A percentile compares a stretch with the other conserved stretches of the same genome.
These are phyloP conservation scores for Escallonia herrerae DNA, from an alignment of 129 eudicot species.

Conservation along the genomic window DNA sequence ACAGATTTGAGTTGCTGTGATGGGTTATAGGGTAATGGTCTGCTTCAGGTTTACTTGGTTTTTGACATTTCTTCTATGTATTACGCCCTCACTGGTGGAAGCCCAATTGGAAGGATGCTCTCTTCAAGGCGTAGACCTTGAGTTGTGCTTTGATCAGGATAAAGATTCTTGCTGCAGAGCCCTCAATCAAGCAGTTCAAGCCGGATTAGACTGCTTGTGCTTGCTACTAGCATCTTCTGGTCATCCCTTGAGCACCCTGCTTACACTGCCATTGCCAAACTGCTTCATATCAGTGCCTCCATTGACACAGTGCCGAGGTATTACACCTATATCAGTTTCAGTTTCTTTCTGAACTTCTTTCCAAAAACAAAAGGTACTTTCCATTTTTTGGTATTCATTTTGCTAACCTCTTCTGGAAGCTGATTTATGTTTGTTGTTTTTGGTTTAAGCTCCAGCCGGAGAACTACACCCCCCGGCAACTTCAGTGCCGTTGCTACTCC, in stretches of 20 bases:
- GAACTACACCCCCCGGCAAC: background rate
- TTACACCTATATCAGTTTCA: background rate
- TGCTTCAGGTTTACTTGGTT: slow-evolving; percentile 2
- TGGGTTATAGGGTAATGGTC: background rate
- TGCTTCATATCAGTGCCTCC: slow-evolving; percentile 31
- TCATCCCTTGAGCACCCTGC: slow-evolving; percentile 14
- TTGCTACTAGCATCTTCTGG: slow-evolving; percentile 11
- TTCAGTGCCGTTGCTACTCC: background rate
- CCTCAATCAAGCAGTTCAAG: slow-evolving; percentile 26
- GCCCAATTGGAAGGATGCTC: slow-evolving; percentile 23
- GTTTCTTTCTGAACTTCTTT: background rate
- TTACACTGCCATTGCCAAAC: slow-evolving; percentile 20
- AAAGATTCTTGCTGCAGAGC: slow-evolving; percentile 26
- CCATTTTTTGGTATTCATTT: background rate
- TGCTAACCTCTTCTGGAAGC: background rate
- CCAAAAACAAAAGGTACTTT: background rate
- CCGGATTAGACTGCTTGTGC: slow-evolving; percentile 34
- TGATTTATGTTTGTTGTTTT: background rate
- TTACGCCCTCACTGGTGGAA: background rate
- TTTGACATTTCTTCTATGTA: slow-evolving; percentile 4
- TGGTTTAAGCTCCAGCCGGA: background rate
- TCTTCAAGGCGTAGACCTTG: slow-evolving; percentile 21
- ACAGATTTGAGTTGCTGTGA: background rate
- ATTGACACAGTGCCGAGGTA: slow-evolving; percentile 35
- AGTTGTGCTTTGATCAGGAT: slow-evolving; percentile 19